Evolutionary conservation across 176 grass and related monocot species (phyloP).

Genomic region (Rhynchospora breviuscula): DNA sequence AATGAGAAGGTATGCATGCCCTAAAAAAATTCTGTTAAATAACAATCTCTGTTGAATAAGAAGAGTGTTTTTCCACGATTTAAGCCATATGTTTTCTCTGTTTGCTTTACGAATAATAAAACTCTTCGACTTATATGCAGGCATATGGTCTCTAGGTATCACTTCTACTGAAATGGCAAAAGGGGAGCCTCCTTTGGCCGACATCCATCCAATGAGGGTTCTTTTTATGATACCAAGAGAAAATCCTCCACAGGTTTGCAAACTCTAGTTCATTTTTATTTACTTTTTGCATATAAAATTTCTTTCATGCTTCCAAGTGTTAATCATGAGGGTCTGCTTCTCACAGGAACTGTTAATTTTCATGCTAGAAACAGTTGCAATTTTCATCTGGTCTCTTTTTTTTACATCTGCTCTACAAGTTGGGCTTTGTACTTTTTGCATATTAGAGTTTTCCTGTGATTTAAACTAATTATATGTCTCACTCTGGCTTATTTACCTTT

Average conservation of each 20-base stretch:
- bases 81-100: constrained; percentile 4
- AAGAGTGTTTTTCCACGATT: constrained; percentile 10
- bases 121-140: constrained; percentile 48
- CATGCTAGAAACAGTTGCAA: neutral
- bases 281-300: constrained; percentile 12
- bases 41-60: neutral
- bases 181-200: constrained; percentile 98
- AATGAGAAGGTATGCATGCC: constrained; percentile 79
- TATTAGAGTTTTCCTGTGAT: neutral
- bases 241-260: constrained; percentile 93
- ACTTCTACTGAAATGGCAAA: constrained; percentile 99
- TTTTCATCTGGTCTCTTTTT: neutral
- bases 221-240: constrained; percentile 99
- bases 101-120: constrained; percentile 24
- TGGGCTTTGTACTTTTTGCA: neutral
- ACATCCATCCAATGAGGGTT: constrained; percentile 99
- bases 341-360: neutral
- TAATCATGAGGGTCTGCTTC: neutral
- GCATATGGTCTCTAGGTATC: constrained; percentile 99
- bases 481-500: neutral
- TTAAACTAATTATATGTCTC: constrained; percentile 19
- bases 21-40: neutral
- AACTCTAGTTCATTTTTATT: constrained; percentile 19
- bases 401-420: neutral
- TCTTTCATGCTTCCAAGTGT: neutral